Conservation (phyloP, 208 protist genomes). For the Lotmaria passim region DNA sequence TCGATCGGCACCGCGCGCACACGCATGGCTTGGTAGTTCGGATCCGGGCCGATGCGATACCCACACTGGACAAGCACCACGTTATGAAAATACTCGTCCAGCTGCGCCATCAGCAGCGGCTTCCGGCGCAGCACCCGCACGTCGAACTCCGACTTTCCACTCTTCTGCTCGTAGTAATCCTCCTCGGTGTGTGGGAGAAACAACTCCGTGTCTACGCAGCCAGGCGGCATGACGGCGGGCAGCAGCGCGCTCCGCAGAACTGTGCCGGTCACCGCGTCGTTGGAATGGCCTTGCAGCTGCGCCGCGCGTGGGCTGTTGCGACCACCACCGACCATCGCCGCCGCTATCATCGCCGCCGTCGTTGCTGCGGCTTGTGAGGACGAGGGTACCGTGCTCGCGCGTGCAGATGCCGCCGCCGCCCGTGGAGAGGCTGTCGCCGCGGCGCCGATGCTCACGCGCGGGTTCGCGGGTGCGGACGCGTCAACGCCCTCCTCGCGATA, state of each 20-base stretch:
- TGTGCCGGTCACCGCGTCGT: slow-evolving; percentile 7
- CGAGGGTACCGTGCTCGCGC: too few relatives aligned
- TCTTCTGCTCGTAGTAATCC: slow-evolving; percentile 75
- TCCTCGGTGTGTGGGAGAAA: slow-evolving; percentile 62
- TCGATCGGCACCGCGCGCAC: slow-evolving; percentile 29
- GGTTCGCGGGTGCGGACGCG: background rate
- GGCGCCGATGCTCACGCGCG: background rate
- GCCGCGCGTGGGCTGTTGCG: slow-evolving; percentile 1
- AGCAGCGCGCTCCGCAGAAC: slow-evolving; percentile 13
- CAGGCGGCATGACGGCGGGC: slow-evolving; percentile 44
- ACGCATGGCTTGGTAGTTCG: slow-evolving; percentile 37
- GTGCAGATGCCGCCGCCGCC: too few relatives aligned
- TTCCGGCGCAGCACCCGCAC: slow-evolving; percentile 51
- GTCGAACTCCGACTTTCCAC: slow-evolving; percentile 65
- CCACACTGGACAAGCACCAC: slow-evolving; percentile 71
- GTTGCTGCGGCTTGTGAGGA: background rate
- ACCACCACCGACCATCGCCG: background rate
- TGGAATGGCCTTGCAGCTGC: slow-evolving; percentile 3
- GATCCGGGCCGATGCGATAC: slow-evolving; percentile 55
- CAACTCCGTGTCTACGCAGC: slow-evolving; percentile 65
- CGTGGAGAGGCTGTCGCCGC: too few relatives aligned
- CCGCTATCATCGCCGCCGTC: background rate
- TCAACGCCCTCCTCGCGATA: slow-evolving; percentile 24
- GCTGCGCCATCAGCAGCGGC: slow-evolving; percentile 56
- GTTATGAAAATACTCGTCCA: slow-evolving; percentile 77